Evolutionary conservation across 805 yeast genomes (phyloP), one percentile per base, ranked within the genome.

Genomic region (Cyberlindnera samutprakarnensis): DNA sequence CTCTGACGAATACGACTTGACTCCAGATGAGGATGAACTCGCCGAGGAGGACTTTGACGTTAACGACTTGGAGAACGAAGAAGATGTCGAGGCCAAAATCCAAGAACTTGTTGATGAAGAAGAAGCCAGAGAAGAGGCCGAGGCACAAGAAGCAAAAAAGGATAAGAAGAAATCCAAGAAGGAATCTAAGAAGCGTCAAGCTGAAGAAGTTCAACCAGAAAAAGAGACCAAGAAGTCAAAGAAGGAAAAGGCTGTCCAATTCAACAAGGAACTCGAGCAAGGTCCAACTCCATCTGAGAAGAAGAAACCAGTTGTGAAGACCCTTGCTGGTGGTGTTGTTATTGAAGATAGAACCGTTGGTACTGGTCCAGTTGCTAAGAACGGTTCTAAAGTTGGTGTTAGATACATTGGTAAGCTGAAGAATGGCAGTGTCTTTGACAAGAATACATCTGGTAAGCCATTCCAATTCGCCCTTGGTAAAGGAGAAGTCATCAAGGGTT

Each of bases 401-500:
- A 78, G 98, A 70, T 92, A 92, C 75, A 83, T 92, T 49, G 98
- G 98, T 59, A 94, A 92, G 70, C 78, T 92, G 61, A 81, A 83
- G 68, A 87, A 88, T 67, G 98, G 97, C 50, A 85, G 85, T 61
- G 87, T 84, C 30, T 92, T 92, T 47, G 99, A 92, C 73, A 88
- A 90, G 64, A 92, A 92, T 78, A 86, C 95, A 49, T 72, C 79
- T 45, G 99, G 99, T 53, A 90, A 86, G 70, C 98, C 99, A 54
- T 92, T 92, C 62, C 63, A 65, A 44, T 92, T 92, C 65, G 75
- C 74, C 42, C 73, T 92, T 50, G 98, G 98, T 53, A 83, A 81
- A 61, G 98, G 97, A 57, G 98, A 92, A 66, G 96, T 94, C 49
- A 92, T 92, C 70, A 85, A 85, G 63, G 98, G 97, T 45, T 92